Conservation (phyloP, 2,329 filamentous ascomycete genomes). For the Neocucurbitaria cava region DNA sequence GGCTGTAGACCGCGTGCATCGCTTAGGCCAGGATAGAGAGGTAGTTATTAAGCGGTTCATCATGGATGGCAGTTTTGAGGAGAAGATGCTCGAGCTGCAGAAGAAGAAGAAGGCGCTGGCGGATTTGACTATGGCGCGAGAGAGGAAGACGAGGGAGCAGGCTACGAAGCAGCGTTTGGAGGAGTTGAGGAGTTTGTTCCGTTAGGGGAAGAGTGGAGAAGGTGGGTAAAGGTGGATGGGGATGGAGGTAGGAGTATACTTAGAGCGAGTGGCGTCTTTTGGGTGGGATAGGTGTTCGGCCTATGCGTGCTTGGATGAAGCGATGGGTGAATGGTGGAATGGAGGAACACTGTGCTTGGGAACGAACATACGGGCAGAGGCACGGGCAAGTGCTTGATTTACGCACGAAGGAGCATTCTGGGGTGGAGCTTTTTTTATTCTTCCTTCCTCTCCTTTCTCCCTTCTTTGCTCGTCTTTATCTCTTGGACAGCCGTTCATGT, state of each 20-base stretch:
- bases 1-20: constrained; percentile 82
- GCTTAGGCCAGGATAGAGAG: constrained; percentile 75
- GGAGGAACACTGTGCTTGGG: constrained; percentile 1
- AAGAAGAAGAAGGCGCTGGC: constrained; percentile 92
- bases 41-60: constrained; percentile 89
- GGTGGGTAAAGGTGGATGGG: background rate
- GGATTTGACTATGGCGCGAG: constrained; percentile 68
- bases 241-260: background rate
- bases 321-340: no score
- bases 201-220: constrained; percentile 11
- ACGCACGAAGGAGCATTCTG: background rate
- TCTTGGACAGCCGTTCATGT: no score
- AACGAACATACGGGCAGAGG: constrained; percentile 2
- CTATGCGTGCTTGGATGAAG: constrained; percentile 6
- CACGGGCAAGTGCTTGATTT: background rate
- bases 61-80: constrained; percentile 90
- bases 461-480: no score
- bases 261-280: background rate
- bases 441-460: background rate
- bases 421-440: no score
- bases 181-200: constrained; percentile 66
- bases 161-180: constrained; percentile 69
- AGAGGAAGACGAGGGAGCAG: constrained; percentile 65
- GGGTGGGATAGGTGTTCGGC: constrained; percentile 6
- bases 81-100: constrained; percentile 89